These are phyloP conservation scores for Cercospora zeae-maydis DNA, from an alignment of 2,329 filamentous ascomycete species.

Conservation along the genomic window DNA sequence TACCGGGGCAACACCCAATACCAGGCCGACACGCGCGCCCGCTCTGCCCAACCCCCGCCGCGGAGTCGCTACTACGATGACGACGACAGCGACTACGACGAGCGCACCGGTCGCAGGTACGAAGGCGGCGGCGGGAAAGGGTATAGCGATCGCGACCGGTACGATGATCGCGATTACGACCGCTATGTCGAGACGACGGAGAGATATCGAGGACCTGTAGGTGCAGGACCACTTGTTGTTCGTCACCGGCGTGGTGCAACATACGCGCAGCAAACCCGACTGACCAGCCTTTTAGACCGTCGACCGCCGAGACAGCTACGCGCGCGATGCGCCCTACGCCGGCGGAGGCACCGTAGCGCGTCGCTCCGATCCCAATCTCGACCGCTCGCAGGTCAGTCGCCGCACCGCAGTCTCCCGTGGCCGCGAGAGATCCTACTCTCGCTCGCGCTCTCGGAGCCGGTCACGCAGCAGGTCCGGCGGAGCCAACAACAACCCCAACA, in stretches of 20 bases:
- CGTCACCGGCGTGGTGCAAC: conserved; percentile 19
- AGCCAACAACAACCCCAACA: conserved; percentile 18
- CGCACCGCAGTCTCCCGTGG: conserved; percentile 14
- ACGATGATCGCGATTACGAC: conserved; percentile 26
- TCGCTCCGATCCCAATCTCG: conserved; percentile 29
- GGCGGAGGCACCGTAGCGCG: conserved; percentile 28
- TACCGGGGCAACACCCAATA: conserved; percentile 22
- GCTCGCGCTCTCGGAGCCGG: conserved; percentile 28
- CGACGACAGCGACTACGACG: conserved; percentile 34
- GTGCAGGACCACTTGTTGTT: conserved; percentile 31
- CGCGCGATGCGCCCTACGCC: conserved; percentile 22
- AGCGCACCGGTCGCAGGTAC: conserved; percentile 28
- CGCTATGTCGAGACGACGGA: conserved; percentile 34
- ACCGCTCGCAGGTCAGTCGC: conserved; percentile 22
- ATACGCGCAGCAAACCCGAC: conserved; percentile 2
- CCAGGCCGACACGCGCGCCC: conserved; percentile 24
- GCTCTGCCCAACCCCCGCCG: conserved; percentile 29
- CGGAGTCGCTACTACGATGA: conserved; percentile 30
- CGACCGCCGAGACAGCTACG: conserved; percentile 27
- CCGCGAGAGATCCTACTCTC: conserved; percentile 25
- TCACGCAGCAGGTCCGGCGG: conserved; percentile 18
- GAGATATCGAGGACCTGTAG: conserved; percentile 34
- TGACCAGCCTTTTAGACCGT: conserved; percentile 26
- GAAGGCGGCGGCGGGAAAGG: conserved; percentile 24
- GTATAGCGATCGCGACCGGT: conserved; percentile 28